Base-by-base conservation (phyloP, 2,329 filamentous ascomycete species). In the Aspergillus versicolor region DNA sequence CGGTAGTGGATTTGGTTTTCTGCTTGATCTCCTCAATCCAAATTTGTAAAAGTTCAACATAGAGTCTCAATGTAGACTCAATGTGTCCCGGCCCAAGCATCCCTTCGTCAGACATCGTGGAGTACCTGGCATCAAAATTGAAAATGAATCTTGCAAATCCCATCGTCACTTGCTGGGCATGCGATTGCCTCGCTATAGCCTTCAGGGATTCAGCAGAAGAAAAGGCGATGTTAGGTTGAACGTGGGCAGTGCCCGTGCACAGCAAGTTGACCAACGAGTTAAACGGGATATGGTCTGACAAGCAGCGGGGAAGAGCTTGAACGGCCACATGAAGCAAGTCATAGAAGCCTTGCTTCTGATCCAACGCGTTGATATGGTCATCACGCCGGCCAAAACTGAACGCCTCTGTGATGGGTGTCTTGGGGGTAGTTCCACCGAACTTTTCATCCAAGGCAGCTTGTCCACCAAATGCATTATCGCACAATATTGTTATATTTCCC, bases 81-180 rank as follows among this genome's bases (percentile, higher is more conserved):
- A 99, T 97, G 68, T 99, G 94, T 4, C 88, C 90, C 34, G 91
- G 88, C 0, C 93, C 94, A 22, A 99, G 85, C 88, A 99, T 94
- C 2, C 94, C 94, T 32, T 95, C 94, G 68, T 99, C 94, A 9
- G 92, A 96, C 87, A 97, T 97, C 32, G 94, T 97, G 1, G 93
- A 91, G 73, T 99, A 99, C 22, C 92, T 87, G 64, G 96, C 92
- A 72, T 99, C 95, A 71, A 97, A 99, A 65, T 94, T 96, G 78
- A 99, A 99, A 52, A 99, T 99, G 75, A 97, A 99, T 24, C 92
- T 84, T 38, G 94, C 91, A 75, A 99, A 99, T 0, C 94, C 93
- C 75, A 95, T 96, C 0, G 92, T 96, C 3, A 99, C 94, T 72
- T 94, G 90, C 65, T 99, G 92, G 0, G 94, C 92, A 74, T 96